Base-by-base conservation (phyloP, 2,329 filamentous ascomycete genomes). In the Paecilomyces formosus region DNA sequence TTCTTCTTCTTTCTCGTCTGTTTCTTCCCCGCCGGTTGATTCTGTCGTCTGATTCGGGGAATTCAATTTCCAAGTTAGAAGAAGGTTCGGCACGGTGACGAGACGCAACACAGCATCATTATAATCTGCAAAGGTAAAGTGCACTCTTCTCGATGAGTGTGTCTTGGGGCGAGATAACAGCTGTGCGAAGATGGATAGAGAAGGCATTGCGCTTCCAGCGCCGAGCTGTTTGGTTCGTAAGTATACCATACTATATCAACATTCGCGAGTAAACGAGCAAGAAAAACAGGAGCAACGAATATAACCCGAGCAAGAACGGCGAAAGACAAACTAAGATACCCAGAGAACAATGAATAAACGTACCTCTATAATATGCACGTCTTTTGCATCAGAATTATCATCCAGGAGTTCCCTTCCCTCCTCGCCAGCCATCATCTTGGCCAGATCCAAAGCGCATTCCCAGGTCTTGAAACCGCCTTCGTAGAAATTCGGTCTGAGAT, bases 381-480 rank as follows among this genome's bases (percentile, higher is more conserved):
- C 59, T 12, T 67, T 62, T 8, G 33, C 57, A 35, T 62, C 60
- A 8, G 57, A 55, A 18, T 58, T 60, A 45, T 58, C 18, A 9
- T 52, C 75, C 69, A 51, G 35, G 39, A 13, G 22, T 24, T 62
- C 58, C 15, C 60, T 53, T 9, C 55, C 50, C 39, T 64, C 59
- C 30, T 70, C 66, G 13, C 51, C 57, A 21, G 60, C 56, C 31
- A 70, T 61, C 53, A 72, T 61, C 57, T 74, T 78, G 0, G 81
- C 83, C 12, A 88, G 76, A 64, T 87, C 84, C 50, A 85, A 63
- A 11, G 83, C 81, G 69, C 85, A 87, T 72, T 88, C 85, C 85
- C 85, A 88, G 18, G 84, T 87, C 67, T 88, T 88, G 74, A 87
- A 86, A 4, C 85, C 85, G 61, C 85, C 85, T 73, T 88, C 85